These are phyloP conservation scores for Suillus occidentalis DNA, from an alignment of 768 basidiomycete species.

Conservation along the genomic window DNA sequence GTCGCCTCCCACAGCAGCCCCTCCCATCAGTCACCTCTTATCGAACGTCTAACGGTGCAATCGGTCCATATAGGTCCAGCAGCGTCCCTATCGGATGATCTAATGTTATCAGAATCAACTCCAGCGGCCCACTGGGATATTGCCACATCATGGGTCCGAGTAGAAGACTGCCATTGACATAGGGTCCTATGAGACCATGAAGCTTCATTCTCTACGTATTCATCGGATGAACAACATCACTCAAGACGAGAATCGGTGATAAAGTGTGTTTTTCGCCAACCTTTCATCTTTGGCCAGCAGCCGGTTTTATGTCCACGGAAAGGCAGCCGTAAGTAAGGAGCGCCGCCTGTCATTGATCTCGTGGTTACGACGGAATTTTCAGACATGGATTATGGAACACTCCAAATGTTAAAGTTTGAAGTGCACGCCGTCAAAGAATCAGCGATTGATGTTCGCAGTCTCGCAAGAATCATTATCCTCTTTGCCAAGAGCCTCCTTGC, in stretches of 20 bases:
- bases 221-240: background rate
- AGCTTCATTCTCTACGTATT: background rate
- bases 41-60: conserved; percentile 36
- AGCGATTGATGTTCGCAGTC: conserved; percentile 1
- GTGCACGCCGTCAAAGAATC: conserved; percentile 4
- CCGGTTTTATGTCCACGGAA: conserved; percentile 2
- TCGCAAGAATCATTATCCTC: conserved; percentile 4
- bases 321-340: conserved; percentile 1
- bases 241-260: background rate
- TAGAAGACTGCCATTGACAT: conserved; percentile 7
- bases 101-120: conserved; percentile 18
- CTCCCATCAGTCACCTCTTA: conserved; percentile 54
- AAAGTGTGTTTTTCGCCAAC: background rate
- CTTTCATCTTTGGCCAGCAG: background rate
- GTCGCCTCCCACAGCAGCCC: conserved; percentile 28
- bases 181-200: too few species aligned
- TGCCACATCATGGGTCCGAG: conserved; percentile 19
- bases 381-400: conserved; percentile 5
- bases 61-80: conserved; percentile 34
- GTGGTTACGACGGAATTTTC: conserved; percentile 7
- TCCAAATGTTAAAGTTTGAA: conserved; percentile 4
- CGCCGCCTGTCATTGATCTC: conserved; percentile 4
- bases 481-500: background rate
- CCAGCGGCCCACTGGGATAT: conserved; percentile 20
- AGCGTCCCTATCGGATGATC: conserved; percentile 32